Evolutionary conservation across 495 filamentous ascomycete species (phyloP), one percentile per base, ranked within the genome.

Genomic region (Neurospora tetrasperma): DNA sequence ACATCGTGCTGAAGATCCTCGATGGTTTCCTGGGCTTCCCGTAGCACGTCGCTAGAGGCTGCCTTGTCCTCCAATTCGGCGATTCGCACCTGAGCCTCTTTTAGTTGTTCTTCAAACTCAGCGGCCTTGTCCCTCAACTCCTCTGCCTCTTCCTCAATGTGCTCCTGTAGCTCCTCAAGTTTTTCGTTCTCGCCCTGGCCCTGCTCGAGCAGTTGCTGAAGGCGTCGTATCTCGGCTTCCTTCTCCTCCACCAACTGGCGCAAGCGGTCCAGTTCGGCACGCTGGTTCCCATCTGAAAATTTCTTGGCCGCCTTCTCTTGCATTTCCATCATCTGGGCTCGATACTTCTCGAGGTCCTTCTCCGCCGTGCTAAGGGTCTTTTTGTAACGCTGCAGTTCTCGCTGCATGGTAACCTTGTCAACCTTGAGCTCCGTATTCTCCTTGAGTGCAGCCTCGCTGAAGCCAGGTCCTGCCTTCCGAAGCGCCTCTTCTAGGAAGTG

Each of bases 381-480:
- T 77, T 90, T 90, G 81, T 94, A 96, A 70, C 89, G 88, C 69
- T 90, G 88, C 14, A 99, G 87, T 74, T 99, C 96, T 69, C 89
- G 88, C 77, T 94, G 90, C 87, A 98, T 90, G 2, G 92, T 94
- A 71, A 95, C 86, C 79, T 91, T 91, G 78, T 94, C 89, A 70
- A 97, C 92, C 82, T 98, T 98, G 48, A 99, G 89, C 73, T 97
- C 94, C 20, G 94, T 95, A 76, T 98, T 98, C 82, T 99, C 96
- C 78, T 91, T 91, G 14, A 99, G 83, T 1, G 96, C 93, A 27
- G 89, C 88, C 75, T 95, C 91, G 78, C 93, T 94, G 84, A 93
- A 93, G 42, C 92, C 91, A 3, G 94, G 94, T 0, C 96, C 96
- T 35, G 90, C 88, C 79, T 95, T 97, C 44, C 90, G 86, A 18